A percentile compares a stretch with the other conserved stretches of the same genome.
phyloP scores from a whole-genome alignment of 1,139 yeast genomes.

The Geotrichum bryndzae region DNA sequence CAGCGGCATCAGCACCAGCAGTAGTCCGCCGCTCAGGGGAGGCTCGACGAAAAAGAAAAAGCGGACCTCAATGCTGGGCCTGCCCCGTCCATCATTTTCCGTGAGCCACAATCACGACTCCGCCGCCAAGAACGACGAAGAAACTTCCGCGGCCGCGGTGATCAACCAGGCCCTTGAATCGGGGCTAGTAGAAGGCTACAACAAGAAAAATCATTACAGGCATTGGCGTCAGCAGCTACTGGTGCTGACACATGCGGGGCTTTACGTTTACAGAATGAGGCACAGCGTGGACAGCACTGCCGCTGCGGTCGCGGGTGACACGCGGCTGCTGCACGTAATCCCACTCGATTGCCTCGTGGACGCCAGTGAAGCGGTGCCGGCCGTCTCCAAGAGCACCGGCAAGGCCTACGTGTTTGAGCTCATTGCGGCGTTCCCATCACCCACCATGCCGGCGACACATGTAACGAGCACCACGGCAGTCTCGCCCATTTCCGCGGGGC shows the following conservation, averaged over 20 bases:
- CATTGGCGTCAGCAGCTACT: not conserved
- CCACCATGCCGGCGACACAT: conserved; percentile 24
- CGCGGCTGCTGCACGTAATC: not conserved
- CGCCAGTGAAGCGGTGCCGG: not conserved
- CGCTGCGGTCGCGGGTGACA: not conserved
- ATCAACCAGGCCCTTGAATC: not conserved
- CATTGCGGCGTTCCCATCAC: conserved; percentile 38
- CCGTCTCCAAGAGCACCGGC: not conserved
- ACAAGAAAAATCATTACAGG: not conserved
- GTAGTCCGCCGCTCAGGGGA: too few species aligned
- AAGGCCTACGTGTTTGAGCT: conserved; percentile 22
- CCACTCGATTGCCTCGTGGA: not conserved
- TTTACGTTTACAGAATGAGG: not conserved
- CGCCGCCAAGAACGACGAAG: not conserved
- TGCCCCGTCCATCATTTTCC: not conserved
- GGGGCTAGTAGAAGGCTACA: not conserved
- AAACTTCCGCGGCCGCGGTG: not conserved
- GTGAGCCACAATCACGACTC: not conserved
- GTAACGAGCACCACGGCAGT: too few species aligned
- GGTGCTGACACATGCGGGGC: not conserved
- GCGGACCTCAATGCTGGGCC: not conserved
- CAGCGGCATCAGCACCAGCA: too few species aligned
- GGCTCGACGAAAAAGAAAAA: not conserved
- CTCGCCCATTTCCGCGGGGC: too few species aligned
- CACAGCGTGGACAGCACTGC: not conserved